Percentiles rank a stretch among this genome's conserved stretches.
phyloP scores from a whole-genome alignment of 2,329 filamentous ascomycete genomes.

The Hymenotorrendiella dingleyae region DNA sequence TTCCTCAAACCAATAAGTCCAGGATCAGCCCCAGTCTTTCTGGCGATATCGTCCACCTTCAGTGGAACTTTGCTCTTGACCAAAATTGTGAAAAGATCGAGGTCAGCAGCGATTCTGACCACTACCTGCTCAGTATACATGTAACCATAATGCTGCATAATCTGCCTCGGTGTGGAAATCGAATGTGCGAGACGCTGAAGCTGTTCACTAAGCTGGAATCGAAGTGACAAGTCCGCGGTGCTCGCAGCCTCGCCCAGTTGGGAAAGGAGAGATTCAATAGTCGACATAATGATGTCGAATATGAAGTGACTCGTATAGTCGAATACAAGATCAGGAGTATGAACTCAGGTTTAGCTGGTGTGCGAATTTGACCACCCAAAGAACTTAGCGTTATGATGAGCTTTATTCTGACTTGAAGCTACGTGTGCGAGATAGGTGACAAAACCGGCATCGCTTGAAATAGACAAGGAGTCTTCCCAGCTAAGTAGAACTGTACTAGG shows the following conservation, averaged over 20 bases:
- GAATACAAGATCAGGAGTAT: too few species aligned
- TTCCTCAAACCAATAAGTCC: not conserved
- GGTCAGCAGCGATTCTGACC: not conserved
- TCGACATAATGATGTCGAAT: slow-evolving; percentile 2
- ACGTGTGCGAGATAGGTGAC: too few species aligned
- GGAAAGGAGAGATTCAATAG: slow-evolving; percentile 1
- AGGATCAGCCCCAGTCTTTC: not conserved
- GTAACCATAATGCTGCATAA: slow-evolving; percentile 4
- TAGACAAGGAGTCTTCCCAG: too few species aligned
- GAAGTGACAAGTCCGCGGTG: slow-evolving; percentile 1
- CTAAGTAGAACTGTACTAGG: too few species aligned
- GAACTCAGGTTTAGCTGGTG: too few species aligned
- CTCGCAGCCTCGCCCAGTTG: not conserved
- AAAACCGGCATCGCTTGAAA: too few species aligned
- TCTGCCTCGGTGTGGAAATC: not conserved
- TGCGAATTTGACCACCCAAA: too few species aligned
- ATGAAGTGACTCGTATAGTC: too few species aligned
- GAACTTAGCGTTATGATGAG: too few species aligned
- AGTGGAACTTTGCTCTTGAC: not conserved
- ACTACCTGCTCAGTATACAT: not conserved
- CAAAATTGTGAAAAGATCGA: slow-evolving; percentile 1
- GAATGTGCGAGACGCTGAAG: not conserved
- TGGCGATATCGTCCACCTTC: slow-evolving; percentile 1
- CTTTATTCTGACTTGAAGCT: too few species aligned
- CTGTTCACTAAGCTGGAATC: not conserved